phyloP scores from a whole-genome alignment of 805 yeast species.

The Zygoascus tannicola region DNA sequence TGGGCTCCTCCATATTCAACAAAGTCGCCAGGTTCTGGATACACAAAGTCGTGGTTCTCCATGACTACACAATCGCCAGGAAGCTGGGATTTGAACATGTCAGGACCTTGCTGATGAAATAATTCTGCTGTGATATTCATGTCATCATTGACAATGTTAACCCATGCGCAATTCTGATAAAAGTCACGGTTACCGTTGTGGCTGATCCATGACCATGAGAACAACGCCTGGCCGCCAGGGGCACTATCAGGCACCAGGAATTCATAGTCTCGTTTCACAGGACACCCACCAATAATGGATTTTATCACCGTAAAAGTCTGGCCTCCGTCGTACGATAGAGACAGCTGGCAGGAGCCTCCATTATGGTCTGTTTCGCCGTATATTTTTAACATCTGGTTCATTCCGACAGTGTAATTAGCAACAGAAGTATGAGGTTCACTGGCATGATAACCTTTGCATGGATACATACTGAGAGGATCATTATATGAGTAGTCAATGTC shows the following conservation, averaged over 20 bases:
- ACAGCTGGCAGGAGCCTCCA: conserved; percentile 21
- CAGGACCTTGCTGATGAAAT: conserved; percentile 7
- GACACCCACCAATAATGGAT: conserved; percentile 21
- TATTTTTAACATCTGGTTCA: conserved; percentile 11
- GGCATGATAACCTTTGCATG: conserved; percentile 20
- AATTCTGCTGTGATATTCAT: neutral
- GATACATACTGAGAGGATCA: conserved; percentile 14
- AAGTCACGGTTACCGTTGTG: conserved; percentile 18
- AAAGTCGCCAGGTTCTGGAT: conserved; percentile 17
- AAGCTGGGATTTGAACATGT: conserved; percentile 16
- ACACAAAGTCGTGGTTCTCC: conserved; percentile 19
- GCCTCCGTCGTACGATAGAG: conserved; percentile 19
- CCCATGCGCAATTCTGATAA: conserved; percentile 21
- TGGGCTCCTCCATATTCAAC: conserved; percentile 19
- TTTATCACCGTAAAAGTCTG: conserved; percentile 18
- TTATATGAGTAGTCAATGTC: conserved; percentile 15
- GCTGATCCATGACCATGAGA: conserved; percentile 20
- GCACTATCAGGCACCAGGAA: conserved; percentile 15
- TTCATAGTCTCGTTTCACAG: conserved; percentile 13
- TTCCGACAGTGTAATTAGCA: conserved; percentile 13
- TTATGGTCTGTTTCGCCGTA: conserved; percentile 16
- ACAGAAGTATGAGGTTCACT: conserved; percentile 10
- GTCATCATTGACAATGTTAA: conserved; percentile 11
- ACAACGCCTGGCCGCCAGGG: conserved; percentile 17
- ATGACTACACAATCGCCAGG: conserved; percentile 15